Percentiles rank a stretch among this genome's conserved stretches.
Evolutionary conservation across 495 filamentous ascomycete species (phyloP).

Genomic region (Xylaria castorea): DNA sequence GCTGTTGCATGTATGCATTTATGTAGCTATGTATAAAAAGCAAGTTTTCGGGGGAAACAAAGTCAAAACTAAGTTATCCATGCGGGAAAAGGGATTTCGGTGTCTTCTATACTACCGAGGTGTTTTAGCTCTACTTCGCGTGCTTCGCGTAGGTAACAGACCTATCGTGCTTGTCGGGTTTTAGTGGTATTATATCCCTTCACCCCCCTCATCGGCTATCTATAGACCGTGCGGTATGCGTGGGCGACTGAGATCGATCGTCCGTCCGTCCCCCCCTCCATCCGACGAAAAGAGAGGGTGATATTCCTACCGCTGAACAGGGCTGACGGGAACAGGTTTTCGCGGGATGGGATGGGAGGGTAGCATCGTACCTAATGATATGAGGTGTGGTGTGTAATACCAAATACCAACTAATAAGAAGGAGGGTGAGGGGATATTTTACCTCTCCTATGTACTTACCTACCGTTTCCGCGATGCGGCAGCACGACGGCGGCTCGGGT

Average conservation of each 20-base stretch:
- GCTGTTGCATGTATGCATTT: background rate
- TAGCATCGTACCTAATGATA: constrained; percentile 22
- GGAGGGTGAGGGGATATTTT: background rate
- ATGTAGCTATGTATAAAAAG: constrained; percentile 14
- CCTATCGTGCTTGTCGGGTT: background rate
- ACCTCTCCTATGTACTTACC: background rate
- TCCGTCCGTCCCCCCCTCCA: constrained; percentile 14
- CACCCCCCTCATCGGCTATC: constrained; percentile 13
- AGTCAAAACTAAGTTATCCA: background rate
- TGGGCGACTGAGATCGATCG: constrained; percentile 27
- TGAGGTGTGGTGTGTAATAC: constrained; percentile 18
- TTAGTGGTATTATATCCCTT: background rate
- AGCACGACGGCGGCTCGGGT: constrained; percentile 37
- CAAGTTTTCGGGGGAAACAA: constrained; percentile 21
- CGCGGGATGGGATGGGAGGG: constrained; percentile 21
- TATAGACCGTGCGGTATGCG: constrained; percentile 21
- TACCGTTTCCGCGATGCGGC: constrained; percentile 22
- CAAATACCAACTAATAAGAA: background rate
- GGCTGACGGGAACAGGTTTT: constrained; percentile 27
- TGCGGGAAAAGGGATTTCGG: constrained; percentile 10
- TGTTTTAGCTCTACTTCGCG: constrained; percentile 3
- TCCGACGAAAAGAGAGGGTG: constrained; percentile 19
- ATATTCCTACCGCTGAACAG: constrained; percentile 18
- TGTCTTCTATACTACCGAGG: constrained; percentile 3
- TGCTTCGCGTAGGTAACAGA: background rate